Base-by-base conservation (phyloP, 2,329 filamentous ascomycete species). In the Fulvia fulva region DNA sequence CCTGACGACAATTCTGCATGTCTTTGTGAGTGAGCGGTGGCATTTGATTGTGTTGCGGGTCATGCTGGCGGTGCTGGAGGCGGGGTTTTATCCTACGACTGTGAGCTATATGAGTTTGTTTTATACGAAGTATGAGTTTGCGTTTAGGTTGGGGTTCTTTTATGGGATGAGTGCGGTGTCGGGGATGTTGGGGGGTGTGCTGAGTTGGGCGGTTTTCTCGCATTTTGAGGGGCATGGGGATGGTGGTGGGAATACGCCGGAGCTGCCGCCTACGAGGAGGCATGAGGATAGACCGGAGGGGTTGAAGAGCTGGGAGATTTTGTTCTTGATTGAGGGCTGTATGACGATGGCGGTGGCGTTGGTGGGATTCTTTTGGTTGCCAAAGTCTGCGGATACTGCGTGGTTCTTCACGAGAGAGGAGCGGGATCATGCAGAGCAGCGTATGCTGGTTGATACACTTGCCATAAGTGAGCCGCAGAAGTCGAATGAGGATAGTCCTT, bases 21-120 rank as follows among this genome's bases (percentile, higher is more conserved):
- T 78, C 5, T 79, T 75, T 71, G 74, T 81, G 23, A 70, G 70
- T 49, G 68, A 71, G 46, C 71, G 74, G 61, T 79, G 78, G 77
- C 77, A 80, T 71, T 68, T 81, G 51, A 78, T 78, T 34, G 62
- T 71, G 22, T 60, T 81, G 59, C 67, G 80, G 32, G 74, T 77
- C 19, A 57, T 76, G 2, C 79, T 82, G 44, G 80, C 78, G 0
- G 73, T 71, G 26, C 67, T 81, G 22, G 79, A 82, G 74, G 80
- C 81, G 51, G 83, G 82, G 2, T 84, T 86, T 65, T 85, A 85
- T 62, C 81, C 83, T 3, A 81, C 81, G 0, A 80, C 80, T 1
- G 81, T 84, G 16, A 77, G 78, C n/a, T 85, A 85, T 62, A 75
- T 85, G 26, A 81, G 80, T 19, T 73, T 82, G 53, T 85, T 84